Conservation (phyloP, 2,329 filamentous ascomycete species). For the Hortaea werneckii region DNA sequence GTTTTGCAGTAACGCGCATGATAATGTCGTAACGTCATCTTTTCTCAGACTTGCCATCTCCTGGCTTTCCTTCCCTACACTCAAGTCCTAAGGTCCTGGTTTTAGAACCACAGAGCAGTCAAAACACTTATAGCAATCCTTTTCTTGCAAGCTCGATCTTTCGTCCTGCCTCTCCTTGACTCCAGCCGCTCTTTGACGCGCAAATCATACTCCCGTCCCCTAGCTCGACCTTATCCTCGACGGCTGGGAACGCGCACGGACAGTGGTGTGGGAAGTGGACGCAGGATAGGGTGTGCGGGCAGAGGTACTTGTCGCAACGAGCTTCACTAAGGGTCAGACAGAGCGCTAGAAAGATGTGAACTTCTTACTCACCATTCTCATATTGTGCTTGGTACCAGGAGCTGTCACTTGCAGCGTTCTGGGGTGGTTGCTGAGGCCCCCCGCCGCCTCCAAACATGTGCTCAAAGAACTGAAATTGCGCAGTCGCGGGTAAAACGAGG, state of each 20-base stretch:
- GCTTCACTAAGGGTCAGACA: conserved; percentile 37
- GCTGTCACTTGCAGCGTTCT: conserved; percentile 79
- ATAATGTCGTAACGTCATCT: too few relatives aligned
- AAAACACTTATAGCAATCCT: conserved; percentile 50
- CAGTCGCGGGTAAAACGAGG: conserved; percentile 48
- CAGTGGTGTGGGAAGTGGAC: conserved; percentile 96
- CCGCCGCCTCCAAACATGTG: conserved; percentile 74
- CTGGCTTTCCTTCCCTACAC: too few relatives aligned
- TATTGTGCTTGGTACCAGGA: conserved; percentile 66
- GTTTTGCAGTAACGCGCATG: too few relatives aligned
- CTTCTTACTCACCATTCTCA: conserved; percentile 45
- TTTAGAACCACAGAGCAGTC: too few relatives aligned
- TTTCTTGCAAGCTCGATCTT: conserved; percentile 75
- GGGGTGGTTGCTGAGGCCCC: conserved; percentile 49
- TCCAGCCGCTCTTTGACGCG: conserved; percentile 65
- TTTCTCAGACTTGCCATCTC: too few relatives aligned
- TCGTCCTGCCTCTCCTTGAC: conserved; percentile 57
- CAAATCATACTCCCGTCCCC: conserved; percentile 65
- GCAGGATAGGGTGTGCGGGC: conserved; percentile 86
- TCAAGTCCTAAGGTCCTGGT: too few relatives aligned
- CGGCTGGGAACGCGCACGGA: conserved; percentile 67
- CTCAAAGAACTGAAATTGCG: conserved; percentile 96
- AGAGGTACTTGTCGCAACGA: conserved; percentile 88
- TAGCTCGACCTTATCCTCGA: conserved; percentile 59
- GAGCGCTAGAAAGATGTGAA: not conserved